Evolutionary conservation across 768 basidiomycete genomes (phyloP).

Genomic region (Amanita pseudoporphyria): DNA sequence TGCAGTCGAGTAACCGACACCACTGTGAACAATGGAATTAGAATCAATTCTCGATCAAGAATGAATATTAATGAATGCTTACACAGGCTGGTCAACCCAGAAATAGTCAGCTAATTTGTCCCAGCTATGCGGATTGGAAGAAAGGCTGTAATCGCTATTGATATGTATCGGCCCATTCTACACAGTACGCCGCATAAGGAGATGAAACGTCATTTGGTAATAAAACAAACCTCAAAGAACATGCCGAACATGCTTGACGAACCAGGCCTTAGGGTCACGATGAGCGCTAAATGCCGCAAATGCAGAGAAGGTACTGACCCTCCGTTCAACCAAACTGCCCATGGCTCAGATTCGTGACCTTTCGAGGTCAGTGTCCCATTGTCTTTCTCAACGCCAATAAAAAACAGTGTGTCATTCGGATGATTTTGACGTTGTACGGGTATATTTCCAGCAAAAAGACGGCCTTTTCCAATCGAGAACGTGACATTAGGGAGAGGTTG

Average conservation of each 20-base stretch:
- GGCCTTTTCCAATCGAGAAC: conserved; percentile 28
- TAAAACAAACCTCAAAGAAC: conserved; percentile 47
- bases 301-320: conserved; percentile 30
- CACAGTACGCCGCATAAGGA: neutral
- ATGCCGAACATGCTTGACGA: conserved; percentile 60
- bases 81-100: conserved; percentile 72
- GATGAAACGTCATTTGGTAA: neutral
- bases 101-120: conserved; percentile 52
- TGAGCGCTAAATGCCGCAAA: neutral
- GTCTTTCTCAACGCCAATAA: conserved; percentile 50
- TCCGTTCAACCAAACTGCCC: conserved; percentile 71
- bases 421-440: conserved; percentile 48
- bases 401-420: conserved; percentile 59
- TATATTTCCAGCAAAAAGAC: conserved; percentile 58
- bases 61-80: conserved; percentile 9
- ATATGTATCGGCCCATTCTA: conserved; percentile 67
- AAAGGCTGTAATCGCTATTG: conserved; percentile 36
- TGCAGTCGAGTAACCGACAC: conserved; percentile 55
- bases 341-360: conserved; percentile 37
- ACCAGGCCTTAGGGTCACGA: conserved; percentile 38
- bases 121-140: conserved; percentile 49
- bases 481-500: conserved; percentile 50
- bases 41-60: too few relatives aligned
- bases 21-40: conserved; percentile 16
- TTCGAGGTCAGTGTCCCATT: conserved; percentile 43